Percentiles rank a stretch among this genome's conserved stretches.
These are phyloP conservation scores for Scheffersomyces cryptocercus DNA, from an alignment of 1,139 yeast species.

Conservation along the genomic window DNA sequence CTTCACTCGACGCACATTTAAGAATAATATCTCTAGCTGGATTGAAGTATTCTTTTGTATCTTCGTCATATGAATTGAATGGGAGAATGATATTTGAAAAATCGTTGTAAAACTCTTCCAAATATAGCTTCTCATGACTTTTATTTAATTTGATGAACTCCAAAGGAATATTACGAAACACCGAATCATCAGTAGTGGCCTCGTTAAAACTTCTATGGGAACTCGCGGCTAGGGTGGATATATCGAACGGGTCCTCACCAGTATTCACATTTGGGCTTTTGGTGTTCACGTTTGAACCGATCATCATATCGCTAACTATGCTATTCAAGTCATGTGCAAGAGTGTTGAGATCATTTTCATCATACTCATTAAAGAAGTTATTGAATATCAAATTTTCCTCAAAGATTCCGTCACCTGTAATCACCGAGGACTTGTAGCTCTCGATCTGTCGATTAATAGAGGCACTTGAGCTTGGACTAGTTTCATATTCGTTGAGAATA, in stretches of 20 bases:
- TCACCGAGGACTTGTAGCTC: too few relatives aligned
- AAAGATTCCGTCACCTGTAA: too few relatives aligned
- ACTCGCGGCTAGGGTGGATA: constrained; percentile 18
- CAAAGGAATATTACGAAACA: constrained; percentile 29
- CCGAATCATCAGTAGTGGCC: constrained; percentile 18
- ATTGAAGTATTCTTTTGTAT: constrained; percentile 35
- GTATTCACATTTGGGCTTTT: constrained; percentile 11
- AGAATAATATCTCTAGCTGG: constrained; percentile 69
- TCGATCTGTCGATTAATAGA: too few relatives aligned
- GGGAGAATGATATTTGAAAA: constrained; percentile 64
- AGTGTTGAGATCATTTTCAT: constrained; percentile 14
- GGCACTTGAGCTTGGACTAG: too few relatives aligned
- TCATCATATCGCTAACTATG: constrained; percentile 18
- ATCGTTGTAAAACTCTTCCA: constrained; percentile 58
- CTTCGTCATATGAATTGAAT: constrained; percentile 50
- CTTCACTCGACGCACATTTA: constrained; percentile 58
- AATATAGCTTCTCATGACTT: constrained; percentile 47
- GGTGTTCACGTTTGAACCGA: constrained; percentile 11
- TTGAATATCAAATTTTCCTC: too few relatives aligned
- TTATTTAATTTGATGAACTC: constrained; percentile 37
- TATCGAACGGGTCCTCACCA: constrained; percentile 17
- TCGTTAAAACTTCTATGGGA: constrained; percentile 10
- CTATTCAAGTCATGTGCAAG: constrained; percentile 19
- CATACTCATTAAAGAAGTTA: constrained; percentile 2
- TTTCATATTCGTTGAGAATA: too few relatives aligned